phyloP scores from a whole-genome alignment of 202 grass and related monocot genomes.

The Cymbopogon flexuosus region DNA sequence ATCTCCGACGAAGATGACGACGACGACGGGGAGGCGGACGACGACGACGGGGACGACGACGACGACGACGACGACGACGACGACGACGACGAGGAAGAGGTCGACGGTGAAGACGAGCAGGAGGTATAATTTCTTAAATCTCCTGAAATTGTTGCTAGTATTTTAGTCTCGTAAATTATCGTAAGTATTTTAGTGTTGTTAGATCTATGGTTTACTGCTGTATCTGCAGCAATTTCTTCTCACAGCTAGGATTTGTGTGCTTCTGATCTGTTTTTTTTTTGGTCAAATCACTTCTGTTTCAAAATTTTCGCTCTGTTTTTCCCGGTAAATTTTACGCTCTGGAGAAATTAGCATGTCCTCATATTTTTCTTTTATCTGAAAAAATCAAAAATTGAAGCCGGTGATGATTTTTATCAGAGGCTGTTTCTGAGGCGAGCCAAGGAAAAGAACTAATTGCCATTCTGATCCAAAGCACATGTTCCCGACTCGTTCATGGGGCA shows the following conservation, averaged over 20 bases:
- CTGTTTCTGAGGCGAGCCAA: slow-evolving; percentile 39
- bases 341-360: no score
- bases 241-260: no score
- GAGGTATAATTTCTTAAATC: slow-evolving; percentile 34
- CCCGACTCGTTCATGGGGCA: no score
- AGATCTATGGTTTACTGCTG: not conserved
- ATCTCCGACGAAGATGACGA: slow-evolving; percentile 45
- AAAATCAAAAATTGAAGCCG: not conserved
- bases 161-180: not conserved
- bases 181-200: not conserved
- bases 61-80: slow-evolving; percentile 29
- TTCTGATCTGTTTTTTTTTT: no score
- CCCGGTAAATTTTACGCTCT: no score
- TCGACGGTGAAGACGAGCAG: slow-evolving; percentile 22
- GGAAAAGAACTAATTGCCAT: slow-evolving; percentile 12
- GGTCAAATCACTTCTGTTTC: no score
- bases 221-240: not conserved
- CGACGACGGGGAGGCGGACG: not conserved
- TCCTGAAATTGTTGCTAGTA: not conserved
- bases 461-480: slow-evolving; percentile 6
- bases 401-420: slow-evolving; percentile 40
- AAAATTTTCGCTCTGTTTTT: no score
- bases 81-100: slow-evolving; percentile 34
- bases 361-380: not conserved
- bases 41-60: slow-evolving; percentile 4